Evolutionary conservation across 179 eudicot genomes (phyloP), one percentile per base, ranked within the genome.

Genomic region (Beta macrorhiza): DNA sequence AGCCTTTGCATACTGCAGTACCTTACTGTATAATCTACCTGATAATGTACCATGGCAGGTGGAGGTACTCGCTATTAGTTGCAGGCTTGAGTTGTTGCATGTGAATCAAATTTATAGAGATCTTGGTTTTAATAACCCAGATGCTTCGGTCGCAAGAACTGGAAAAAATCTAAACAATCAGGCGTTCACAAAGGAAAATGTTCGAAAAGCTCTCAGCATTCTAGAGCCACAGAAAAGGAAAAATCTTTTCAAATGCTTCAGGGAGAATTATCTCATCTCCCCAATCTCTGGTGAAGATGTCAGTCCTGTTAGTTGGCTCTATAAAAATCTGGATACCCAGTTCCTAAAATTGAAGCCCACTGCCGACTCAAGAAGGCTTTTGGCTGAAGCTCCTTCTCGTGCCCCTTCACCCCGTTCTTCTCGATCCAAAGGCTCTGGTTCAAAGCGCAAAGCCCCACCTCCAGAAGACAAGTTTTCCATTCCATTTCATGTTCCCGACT

Each of bases 81-180:
- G 98, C 87, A 76, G 87, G 85, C 86, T 83, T 37, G 92, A 92
- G 84, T 87, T 92, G 83, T 73, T 85, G 44, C 87, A 82, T 72
- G 83, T 86, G 76, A 90, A 83, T 82, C 91, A 78, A 80, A 86
- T 85, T 63, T 75, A 88, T 77, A 86, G 88, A 83, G 86, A 87
- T 75, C 88, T 82, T 74, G 85, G 90, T 76, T 78, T 87, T 44
- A 57, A 51, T 86, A 76, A 78, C 55, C 83, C 62, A 42, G 79
- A 74, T 65, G 59, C 78, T 67, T 80, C 80, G n/a, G 70, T 75
- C 55, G 12, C 67, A 67, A 78, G 58, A 57, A 76, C 59, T 19
- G 73, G 49, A 62, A 68, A 70, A 68, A 49, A 53, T 72, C 80
- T 74, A 25, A 79, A 76, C 29, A 71, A 83, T 67, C 81, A 69